Evolutionary conservation across 2,329 filamentous ascomycete genomes (phyloP).

Genomic region (Pseudogymnoascus sp.): DNA sequence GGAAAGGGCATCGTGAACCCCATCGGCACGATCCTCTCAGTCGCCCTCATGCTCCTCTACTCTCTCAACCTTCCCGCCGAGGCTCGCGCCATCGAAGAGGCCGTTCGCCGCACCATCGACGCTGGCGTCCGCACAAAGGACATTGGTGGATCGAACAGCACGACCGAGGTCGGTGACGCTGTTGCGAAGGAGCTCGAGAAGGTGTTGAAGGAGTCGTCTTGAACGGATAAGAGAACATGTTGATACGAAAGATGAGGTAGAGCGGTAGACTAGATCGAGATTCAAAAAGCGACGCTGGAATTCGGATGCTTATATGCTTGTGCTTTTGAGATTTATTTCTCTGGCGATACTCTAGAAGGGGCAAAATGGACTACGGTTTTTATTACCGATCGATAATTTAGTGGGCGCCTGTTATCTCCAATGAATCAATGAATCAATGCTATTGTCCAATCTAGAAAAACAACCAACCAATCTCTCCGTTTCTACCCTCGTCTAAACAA

Average conservation of each 20-base stretch:
- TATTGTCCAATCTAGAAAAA: background rate
- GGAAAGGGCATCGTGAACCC: slow-evolving; percentile 89
- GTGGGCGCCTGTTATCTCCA: background rate
- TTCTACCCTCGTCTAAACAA: background rate
- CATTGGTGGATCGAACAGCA: slow-evolving; percentile 69
- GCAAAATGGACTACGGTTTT: background rate
- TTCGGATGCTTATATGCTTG: background rate
- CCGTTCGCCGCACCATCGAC: slow-evolving; percentile 73
- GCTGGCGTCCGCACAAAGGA: slow-evolving; percentile 71
- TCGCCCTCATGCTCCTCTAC: slow-evolving; percentile 95
- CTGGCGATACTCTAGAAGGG: background rate
- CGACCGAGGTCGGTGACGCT: slow-evolving; percentile 73
- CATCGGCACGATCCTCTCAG: slow-evolving; percentile 80
- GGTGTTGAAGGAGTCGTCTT: slow-evolving; percentile 38
- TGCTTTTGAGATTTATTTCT: background rate
- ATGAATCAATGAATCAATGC: slow-evolving; percentile 1
- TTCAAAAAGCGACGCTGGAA: slow-evolving; percentile 5
- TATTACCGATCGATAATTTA: background rate
- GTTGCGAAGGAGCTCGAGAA: slow-evolving; percentile 65
- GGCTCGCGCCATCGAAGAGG: slow-evolving; percentile 70
- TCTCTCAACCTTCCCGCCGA: slow-evolving; percentile 73
- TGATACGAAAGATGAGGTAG: slow-evolving; percentile 10
- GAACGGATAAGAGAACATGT: background rate
- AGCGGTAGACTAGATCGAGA: slow-evolving; percentile 2
- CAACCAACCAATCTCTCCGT: background rate